Percentiles rank a stretch among this genome's conserved stretches.
phyloP scores from a whole-genome alignment of 192 early-diverging fungal genomes.

The Irineochytrium annulatum region DNA sequence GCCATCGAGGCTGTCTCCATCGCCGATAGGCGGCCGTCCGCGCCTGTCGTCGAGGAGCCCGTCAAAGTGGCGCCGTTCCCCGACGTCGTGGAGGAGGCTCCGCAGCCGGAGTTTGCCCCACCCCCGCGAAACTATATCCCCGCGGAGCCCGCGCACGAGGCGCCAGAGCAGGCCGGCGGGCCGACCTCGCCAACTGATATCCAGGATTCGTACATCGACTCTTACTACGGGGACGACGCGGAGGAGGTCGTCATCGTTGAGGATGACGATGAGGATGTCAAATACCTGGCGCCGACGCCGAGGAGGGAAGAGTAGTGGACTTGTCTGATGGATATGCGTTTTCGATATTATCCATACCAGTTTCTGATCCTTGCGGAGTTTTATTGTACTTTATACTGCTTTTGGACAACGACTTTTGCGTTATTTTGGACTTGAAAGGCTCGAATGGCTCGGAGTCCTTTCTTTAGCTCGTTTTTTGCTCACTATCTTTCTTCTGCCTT shows the following conservation, averaged over 20 bases:
- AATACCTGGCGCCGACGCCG: background rate
- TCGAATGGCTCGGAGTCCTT: too few relatives aligned
- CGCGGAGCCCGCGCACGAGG: background rate
- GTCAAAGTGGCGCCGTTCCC: background rate
- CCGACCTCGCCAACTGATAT: background rate
- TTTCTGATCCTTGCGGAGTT: too few relatives aligned
- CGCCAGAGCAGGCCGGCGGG: background rate
- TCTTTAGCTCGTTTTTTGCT: too few relatives aligned
- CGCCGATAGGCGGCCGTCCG: background rate
- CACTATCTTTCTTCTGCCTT: too few relatives aligned
- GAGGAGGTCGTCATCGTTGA: constrained; percentile 1
- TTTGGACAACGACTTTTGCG: too few relatives aligned
- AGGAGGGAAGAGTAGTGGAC: background rate
- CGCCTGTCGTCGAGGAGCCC: background rate
- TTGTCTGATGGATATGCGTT: background rate
- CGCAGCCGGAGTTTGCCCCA: background rate
- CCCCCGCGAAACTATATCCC: background rate
- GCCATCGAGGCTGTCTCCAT: background rate
- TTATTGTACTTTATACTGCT: too few relatives aligned
- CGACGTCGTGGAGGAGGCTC: background rate
- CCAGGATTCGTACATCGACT: background rate
- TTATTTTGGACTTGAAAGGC: too few relatives aligned
- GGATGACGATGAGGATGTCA: background rate
- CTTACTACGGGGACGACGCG: background rate
- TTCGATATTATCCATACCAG: too few relatives aligned